These are phyloP conservation scores for Yamadazyma pseudoaaseri DNA, from an alignment of 1,139 yeast genomes.

Conservation along the genomic window DNA sequence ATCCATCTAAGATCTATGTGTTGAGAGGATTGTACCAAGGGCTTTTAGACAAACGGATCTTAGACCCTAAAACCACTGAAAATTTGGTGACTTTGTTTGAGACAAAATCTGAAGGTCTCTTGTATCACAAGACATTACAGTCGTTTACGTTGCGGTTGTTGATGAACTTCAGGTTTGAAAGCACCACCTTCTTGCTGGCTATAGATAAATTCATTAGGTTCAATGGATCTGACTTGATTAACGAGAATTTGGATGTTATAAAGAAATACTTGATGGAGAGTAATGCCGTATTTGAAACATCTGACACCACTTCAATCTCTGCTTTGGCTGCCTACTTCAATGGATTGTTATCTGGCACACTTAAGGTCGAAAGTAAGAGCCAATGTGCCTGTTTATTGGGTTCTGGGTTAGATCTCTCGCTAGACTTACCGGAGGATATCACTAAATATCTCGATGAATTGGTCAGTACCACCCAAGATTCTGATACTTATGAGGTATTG, in stretches of 20 bases:
- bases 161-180: constrained; percentile 25
- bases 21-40: constrained; percentile 59
- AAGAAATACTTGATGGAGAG: constrained; percentile 17
- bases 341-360: constrained; percentile 3
- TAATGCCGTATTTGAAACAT: constrained; percentile 2
- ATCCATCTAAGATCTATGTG: constrained; percentile 68
- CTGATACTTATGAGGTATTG: constrained; percentile 10
- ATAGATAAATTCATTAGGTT: constrained; percentile 42
- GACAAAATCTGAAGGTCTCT: constrained; percentile 56
- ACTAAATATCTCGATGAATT: constrained; percentile 4
- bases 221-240: constrained; percentile 36
- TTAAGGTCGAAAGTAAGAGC: constrained; percentile 2
- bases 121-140: constrained; percentile 52
- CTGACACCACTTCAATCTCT: constrained; percentile 5
- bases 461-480: constrained; percentile 4
- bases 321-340: constrained; percentile 10
- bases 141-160: constrained; percentile 49
- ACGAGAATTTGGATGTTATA: constrained; percentile 29
- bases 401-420: constrained; percentile 1
- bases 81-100: constrained; percentile 48
- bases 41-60: constrained; percentile 27
- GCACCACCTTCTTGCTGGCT: constrained; percentile 25
- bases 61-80: constrained; percentile 28
- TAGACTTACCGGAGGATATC: neutral
- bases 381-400: constrained; percentile 13